Evolutionary conservation across 73 alveolate genomes (phyloP), one percentile per base, ranked within the genome.

Genomic region (Paramecium bursaria): DNA sequence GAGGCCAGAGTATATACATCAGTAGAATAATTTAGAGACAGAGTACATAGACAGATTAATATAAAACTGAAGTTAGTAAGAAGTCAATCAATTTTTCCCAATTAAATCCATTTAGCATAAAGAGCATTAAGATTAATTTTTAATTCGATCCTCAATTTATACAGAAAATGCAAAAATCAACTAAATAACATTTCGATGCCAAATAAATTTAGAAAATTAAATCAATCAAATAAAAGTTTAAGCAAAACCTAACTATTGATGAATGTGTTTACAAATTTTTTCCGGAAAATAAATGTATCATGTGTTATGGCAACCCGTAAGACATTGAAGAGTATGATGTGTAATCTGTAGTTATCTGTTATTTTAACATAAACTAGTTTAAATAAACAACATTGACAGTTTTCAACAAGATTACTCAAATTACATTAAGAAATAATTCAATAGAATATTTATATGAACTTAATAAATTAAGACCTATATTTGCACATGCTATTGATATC

Each of bases 361-460:
- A 39, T 42, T 67, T 21, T 39, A 33, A 31, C 7, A 30, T 67
- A 15, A 2, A 31, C 17, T 6, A 11, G 7, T 19, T 67, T 4
- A 57, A 67, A 0, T 19, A 35, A 6, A 39, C 60, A 10, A 31
- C 33, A 39, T 26, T 67, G 13, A 39, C 44, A 19, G 21, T 6
- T 33, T 67, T 67, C 19, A 67, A 67, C 44, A 67, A 31, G 14
- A 67, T 67, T 35, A 67, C 82, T 7, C 26, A 67, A 67, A n/a
- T 67, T n/a, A 67, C 82, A 3, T 42, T 67, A 13, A 6, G 19
- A 31, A 35, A 67, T 67, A 67, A 67, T 67, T n/a, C 27, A 7
- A 67, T 67, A 0, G 9, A 15, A 15, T 14, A 67, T 1, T 47
- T 67, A 67, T 14, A 35, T 39, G 53, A 67, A 42, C 33, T 67